Base-by-base conservation (phyloP, 2,329 filamentous ascomycete species). In the Pseudopithomyces chartarum region DNA sequence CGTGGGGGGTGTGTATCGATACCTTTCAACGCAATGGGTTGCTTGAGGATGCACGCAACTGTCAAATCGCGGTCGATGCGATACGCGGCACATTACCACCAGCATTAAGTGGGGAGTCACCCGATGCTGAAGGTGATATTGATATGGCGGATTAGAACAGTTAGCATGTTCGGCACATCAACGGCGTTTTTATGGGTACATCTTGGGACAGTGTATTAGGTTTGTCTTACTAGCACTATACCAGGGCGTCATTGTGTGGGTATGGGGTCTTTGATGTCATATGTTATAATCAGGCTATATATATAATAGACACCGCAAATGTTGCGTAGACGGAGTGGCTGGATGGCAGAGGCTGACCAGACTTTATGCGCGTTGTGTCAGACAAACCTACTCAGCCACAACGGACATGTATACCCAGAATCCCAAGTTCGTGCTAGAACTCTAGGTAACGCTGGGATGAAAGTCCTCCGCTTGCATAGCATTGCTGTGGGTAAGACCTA, bases 1-100 rank as follows among this genome's bases (percentile, higher is more conserved):
- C 68, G 4, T 63, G 56, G n/a, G 73, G 73, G 4, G 49, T 73
- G 8, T 71, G 68, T 45, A 64, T 70, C n/a, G 63, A 59, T 13
- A 70, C 66, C 0, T 73, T 71, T 36, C 55, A 68, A 29, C 59
- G 61, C 17, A 67, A 73, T 48, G 71, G 71, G 0, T 49, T 66
- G 26, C 5, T 62, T n/a, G 62, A 66, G 20, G 69, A 75, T 51
- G 68, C 68, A n/a, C 54, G 52, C 6, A 53, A 56, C 45, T 64
- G 64, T 34, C 61, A 59, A 47, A 39, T 56, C 2, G 60, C 64
- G 15, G 67, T 68, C 33, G 64, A 70, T 22, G 56, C 57, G 38
- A 50, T 73, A 6, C 57, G 63, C 32, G 58, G 58, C 0, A 60
- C 54, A 17, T 55, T 76, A n/a, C 72, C 72, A 6, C 32, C 51